Evolutionary conservation across 306 rosid species (phyloP), one percentile per base, ranked within the genome.

Genomic region (Quercus suber): DNA sequence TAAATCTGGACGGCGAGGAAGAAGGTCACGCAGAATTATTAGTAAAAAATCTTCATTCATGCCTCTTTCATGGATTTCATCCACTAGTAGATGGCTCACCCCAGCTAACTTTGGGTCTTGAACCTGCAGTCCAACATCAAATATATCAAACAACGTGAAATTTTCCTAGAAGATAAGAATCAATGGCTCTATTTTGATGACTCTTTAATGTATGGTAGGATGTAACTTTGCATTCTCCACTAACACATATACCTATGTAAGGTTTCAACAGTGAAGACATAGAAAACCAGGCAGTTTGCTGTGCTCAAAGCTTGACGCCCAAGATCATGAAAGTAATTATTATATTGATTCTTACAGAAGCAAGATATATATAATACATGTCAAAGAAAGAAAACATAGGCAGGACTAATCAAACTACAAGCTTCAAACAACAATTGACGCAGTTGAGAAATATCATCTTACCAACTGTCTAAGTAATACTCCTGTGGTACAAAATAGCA

Each of bases 21-120:
- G 97, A 81, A 94, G 97, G 82, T 95, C 97, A 1, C 90, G 92
- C 86, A 95, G 68, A 84, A 95, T 89, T 77, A 95, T 95, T 65
- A 95, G 82, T 78, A 95, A 68, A 64, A 95, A 92, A 84, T 95
- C 99, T 80, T 95, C 99, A 75, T 95, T 91, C 92, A 95, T 95
- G 88, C 99, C 99, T 83, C 99, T 92, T 90, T 95, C 99, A 87
- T 92, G 99, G 84, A 95, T 92, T 90, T 92, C 99, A 87, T 95
- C 99, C 80, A 92, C 98, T 71, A 95, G 83, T 89, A 95, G 88
- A 89, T 95, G 98, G 85, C 97, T 92, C 78, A 91, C 89, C 51
- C 97, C 98, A 57, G 86, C 90, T 79, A 95, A 82, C 72, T 85
- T 73, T 28, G 98, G 98, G 85, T 95, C 99, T 80, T 92, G 94